These are phyloP conservation scores for Calcarisporium arbuscula DNA, from an alignment of 2,329 filamentous ascomycete species.

Conservation along the genomic window DNA sequence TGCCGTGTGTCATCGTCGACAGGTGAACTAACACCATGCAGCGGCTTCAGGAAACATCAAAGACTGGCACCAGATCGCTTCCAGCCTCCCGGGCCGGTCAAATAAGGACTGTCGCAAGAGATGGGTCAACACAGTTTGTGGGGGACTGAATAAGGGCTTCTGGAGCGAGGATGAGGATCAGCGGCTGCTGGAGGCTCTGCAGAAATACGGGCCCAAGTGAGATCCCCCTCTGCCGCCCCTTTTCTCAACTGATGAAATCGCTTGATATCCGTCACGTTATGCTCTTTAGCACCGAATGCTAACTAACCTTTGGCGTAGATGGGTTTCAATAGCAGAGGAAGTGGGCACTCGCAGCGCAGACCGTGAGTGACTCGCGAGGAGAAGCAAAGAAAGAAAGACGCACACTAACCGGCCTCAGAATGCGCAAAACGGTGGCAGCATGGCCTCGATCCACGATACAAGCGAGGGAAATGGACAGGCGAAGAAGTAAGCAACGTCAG, in stretches of 20 bases:
- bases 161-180: slow-evolving; percentile 18
- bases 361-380: slow-evolving; percentile 14
- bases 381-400: too few species aligned
- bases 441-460: slow-evolving; percentile 32
- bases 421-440: slow-evolving; percentile 41
- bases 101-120: slow-evolving; percentile 40
- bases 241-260: too few species aligned
- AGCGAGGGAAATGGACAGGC: slow-evolving; percentile 16
- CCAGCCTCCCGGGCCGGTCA: slow-evolving; percentile 28
- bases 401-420: too few species aligned
- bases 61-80: slow-evolving; percentile 29
- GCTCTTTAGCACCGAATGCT: slow-evolving; percentile 15
- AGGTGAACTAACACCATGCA: not conserved
- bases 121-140: slow-evolving; percentile 30
- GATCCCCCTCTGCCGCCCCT: too few species aligned
- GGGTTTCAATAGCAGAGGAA: slow-evolving; percentile 32
- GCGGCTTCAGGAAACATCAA: slow-evolving; percentile 5
- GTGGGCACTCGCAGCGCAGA: slow-evolving; percentile 26
- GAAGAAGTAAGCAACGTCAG: slow-evolving; percentile 12
- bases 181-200: slow-evolving; percentile 23
- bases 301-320: slow-evolving; percentile 20
- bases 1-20: not conserved
- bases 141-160: slow-evolving; percentile 31
- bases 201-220: slow-evolving; percentile 28
- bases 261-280: too few species aligned